Percentiles rank a stretch among this genome's conserved stretches.
Evolutionary conservation across 352 stramenopile species (phyloP).

Genomic region (Phytophthora tubulina): DNA sequence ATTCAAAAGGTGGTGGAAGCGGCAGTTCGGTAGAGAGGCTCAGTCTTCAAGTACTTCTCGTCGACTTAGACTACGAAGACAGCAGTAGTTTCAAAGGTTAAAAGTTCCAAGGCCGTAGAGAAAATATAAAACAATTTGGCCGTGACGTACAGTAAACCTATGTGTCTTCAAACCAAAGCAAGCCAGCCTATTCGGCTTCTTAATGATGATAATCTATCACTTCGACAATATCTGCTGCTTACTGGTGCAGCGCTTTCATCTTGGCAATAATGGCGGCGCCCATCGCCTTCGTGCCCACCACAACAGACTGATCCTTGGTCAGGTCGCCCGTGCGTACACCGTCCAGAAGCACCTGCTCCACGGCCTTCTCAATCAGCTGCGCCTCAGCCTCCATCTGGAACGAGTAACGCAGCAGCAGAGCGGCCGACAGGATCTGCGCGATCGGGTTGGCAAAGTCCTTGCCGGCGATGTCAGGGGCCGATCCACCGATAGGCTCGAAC

Average conservation of each 20-base stretch:
- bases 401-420: slow-evolving; percentile 97
- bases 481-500: slow-evolving; percentile 98
- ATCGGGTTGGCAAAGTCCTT: slow-evolving; percentile 97
- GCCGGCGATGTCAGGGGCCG: slow-evolving; percentile 97
- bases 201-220: slow-evolving; percentile 26
- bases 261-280: slow-evolving; percentile 85
- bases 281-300: slow-evolving; percentile 81
- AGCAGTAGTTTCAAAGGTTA: neutral
- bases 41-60: slow-evolving; percentile 10
- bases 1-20: slow-evolving; percentile 24
- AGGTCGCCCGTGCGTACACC: slow-evolving; percentile 90
- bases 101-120: too few relatives aligned
- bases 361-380: slow-evolving; percentile 81
- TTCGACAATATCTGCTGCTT: slow-evolving; percentile 16
- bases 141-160: slow-evolving; percentile 25
- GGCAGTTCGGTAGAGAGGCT: neutral
- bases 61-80: slow-evolving; percentile 9
- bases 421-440: slow-evolving; percentile 97
- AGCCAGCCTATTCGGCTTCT: slow-evolving; percentile 2
- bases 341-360: slow-evolving; percentile 86
- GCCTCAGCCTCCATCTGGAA: slow-evolving; percentile 87
- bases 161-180: slow-evolving; percentile 16
- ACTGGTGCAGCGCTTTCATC: slow-evolving; percentile 65
- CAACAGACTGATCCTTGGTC: slow-evolving; percentile 60
- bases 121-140: slow-evolving; percentile 5